Percentiles rank a stretch among this genome's conserved stretches.
Evolutionary conservation across 148 eudicot species (phyloP).

Genomic region (Nepenthes mirabilis): DNA sequence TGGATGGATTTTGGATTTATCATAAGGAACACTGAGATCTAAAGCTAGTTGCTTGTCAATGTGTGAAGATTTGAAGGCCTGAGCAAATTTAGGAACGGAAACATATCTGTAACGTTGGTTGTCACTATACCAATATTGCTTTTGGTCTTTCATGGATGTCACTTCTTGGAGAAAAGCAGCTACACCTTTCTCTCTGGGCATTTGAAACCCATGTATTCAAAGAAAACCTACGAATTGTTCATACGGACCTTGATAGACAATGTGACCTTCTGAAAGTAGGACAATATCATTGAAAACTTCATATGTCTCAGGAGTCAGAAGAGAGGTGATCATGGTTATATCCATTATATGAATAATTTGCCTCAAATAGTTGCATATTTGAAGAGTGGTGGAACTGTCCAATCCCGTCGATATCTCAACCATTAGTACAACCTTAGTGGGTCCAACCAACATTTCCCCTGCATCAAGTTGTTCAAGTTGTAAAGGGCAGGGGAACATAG

Average conservation of each 20-base stretch:
- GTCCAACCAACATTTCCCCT: constrained; percentile 95
- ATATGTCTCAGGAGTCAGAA: constrained; percentile 63
- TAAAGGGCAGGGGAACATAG: neutral
- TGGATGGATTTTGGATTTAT: constrained; percentile 48
- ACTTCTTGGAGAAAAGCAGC: constrained; percentile 91
- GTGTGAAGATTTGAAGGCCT: constrained; percentile 38
- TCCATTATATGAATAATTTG: constrained; percentile 66
- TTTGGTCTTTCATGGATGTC: constrained; percentile 71
- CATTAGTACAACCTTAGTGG: constrained; percentile 61
- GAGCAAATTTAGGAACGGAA: constrained; percentile 34
- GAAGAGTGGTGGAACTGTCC: constrained; percentile 75
- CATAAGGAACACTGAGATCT: constrained; percentile 44
- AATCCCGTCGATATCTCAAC: constrained; percentile 79
- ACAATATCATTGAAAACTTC: constrained; percentile 68
- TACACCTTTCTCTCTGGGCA: constrained; percentile 78
- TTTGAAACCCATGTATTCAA: constrained; percentile 53
- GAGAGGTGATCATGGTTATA: constrained; percentile 55
- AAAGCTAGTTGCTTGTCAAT: constrained; percentile 26
- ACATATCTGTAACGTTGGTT: constrained; percentile 35
- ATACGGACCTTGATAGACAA: constrained; percentile 67
- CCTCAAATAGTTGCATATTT: constrained; percentile 50
- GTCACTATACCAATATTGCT: constrained; percentile 54
- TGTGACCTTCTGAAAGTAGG: constrained; percentile 60
- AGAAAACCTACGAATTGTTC: constrained; percentile 48
- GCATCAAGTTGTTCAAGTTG: constrained; percentile 1